Percentiles rank a stretch among this genome's conserved stretches.
Evolutionary conservation across 805 yeast genomes (phyloP).

Genomic region (Saturnispora sekii): DNA sequence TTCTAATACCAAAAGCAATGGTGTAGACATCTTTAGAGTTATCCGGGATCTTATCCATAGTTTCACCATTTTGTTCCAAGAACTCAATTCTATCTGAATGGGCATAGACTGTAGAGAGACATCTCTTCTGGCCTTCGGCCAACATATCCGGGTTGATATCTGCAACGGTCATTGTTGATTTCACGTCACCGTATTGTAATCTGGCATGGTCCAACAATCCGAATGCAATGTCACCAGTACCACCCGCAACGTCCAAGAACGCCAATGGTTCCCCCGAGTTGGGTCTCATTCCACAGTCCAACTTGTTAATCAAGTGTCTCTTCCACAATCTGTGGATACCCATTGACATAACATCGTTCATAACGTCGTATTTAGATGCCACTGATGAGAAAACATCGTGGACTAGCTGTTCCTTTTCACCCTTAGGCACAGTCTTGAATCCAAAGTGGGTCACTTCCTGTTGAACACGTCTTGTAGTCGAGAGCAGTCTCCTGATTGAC

Average conservation of each 20-base stretch:
- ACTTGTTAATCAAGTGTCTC: slow-evolving; percentile 71
- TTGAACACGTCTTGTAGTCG: slow-evolving; percentile 1
- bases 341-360: slow-evolving; percentile 97
- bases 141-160: slow-evolving; percentile 97
- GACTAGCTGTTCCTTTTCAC: slow-evolving; percentile 74
- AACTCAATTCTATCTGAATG: slow-evolving; percentile 67
- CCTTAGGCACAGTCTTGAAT: slow-evolving; percentile 66
- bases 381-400: slow-evolving; percentile 89
- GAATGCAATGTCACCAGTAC: slow-evolving; percentile 97
- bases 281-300: slow-evolving; percentile 91
- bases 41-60: slow-evolving; percentile 71
- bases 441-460: slow-evolving; percentile 74
- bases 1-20: slow-evolving; percentile 94
- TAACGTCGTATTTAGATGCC: slow-evolving; percentile 86
- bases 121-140: slow-evolving; percentile 79
- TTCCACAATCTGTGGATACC: slow-evolving; percentile 97
- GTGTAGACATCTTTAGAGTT: slow-evolving; percentile 92
- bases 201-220: slow-evolving; percentile 90
- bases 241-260: slow-evolving; percentile 96
- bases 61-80: slow-evolving; percentile 88
- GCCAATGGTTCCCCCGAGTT: slow-evolving; percentile 66
- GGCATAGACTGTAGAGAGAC: slow-evolving; percentile 45
- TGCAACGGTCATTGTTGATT: slow-evolving; percentile 77
- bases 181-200: slow-evolving; percentile 59
- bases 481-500: slow-evolving; percentile 6